Percentiles rank a stretch among this genome's conserved stretches.
Conservation (phyloP, 1,139 yeast species). For the Suhomyces yuchorum region DNA sequence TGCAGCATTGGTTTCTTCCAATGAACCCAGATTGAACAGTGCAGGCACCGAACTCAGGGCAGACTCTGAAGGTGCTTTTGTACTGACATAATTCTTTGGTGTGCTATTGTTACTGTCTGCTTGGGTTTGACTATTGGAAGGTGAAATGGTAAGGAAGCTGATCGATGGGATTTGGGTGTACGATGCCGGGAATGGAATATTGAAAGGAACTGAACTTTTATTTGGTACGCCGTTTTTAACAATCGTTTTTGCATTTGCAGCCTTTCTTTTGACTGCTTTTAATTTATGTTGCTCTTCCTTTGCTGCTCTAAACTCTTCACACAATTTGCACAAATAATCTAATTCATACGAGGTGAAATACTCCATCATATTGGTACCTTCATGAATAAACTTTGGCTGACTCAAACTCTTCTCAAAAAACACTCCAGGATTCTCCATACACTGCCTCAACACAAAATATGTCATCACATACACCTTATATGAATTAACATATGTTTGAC, state of each 20-base stretch:
- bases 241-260: not conserved
- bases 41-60: not conserved
- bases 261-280: slow-evolving; percentile 12
- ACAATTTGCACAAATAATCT: slow-evolving; percentile 38
- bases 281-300: slow-evolving; percentile 36
- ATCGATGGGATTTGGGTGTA: slow-evolving; percentile 13
- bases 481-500: slow-evolving; percentile 43
- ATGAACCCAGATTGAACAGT: slow-evolving; percentile 3
- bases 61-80: not conserved
- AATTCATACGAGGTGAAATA: slow-evolving; percentile 41
- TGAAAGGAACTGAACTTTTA: slow-evolving; percentile 9
- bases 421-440: slow-evolving; percentile 45
- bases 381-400: slow-evolving; percentile 34
- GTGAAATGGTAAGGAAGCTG: slow-evolving; percentile 11
- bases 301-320: slow-evolving; percentile 46
- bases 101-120: slow-evolving; percentile 7
- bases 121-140: slow-evolving; percentile 3
- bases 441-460: slow-evolving; percentile 44
- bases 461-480: slow-evolving; percentile 47
- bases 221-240: slow-evolving; percentile 4
- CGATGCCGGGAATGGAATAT: slow-evolving; percentile 18
- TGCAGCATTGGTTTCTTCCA: slow-evolving; percentile 6
- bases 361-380: slow-evolving; percentile 46
- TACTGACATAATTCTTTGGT: slow-evolving; percentile 6
- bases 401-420: slow-evolving; percentile 37